Conservation (phyloP, 2,329 filamentous ascomycete genomes). For the Arthrobotrys sinensis region DNA sequence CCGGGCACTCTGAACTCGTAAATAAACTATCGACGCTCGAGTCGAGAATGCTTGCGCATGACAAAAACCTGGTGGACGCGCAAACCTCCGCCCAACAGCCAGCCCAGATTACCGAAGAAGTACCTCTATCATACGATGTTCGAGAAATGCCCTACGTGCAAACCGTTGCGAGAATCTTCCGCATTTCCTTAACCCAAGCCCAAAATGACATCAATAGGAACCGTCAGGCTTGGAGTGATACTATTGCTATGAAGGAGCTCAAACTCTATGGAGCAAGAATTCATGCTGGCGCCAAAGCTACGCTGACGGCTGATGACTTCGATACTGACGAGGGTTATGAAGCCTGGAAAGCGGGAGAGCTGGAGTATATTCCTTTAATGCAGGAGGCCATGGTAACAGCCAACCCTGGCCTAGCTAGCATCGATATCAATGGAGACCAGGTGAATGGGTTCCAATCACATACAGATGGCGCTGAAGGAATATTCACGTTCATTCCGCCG, state of each 20-base stretch:
- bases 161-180: slow-evolving; percentile 88
- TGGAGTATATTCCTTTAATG: slow-evolving; percentile 88
- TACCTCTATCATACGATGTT: slow-evolving; percentile 89
- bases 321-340: slow-evolving; percentile 90
- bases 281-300: slow-evolving; percentile 74
- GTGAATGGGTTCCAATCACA: slow-evolving; percentile 66
- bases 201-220: slow-evolving; percentile 90
- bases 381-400: slow-evolving; percentile 84
- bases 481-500: slow-evolving; percentile 90
- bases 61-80: slow-evolving; percentile 84
- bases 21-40: slow-evolving; percentile 84
- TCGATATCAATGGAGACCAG: slow-evolving; percentile 74
- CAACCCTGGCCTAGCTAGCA: slow-evolving; percentile 70
- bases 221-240: slow-evolving; percentile 87
- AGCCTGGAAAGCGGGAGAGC: slow-evolving; percentile 91
- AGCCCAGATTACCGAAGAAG: slow-evolving; percentile 76
- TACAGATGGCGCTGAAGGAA: slow-evolving; percentile 71
- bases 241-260: slow-evolving; percentile 88
- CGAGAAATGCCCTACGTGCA: slow-evolving; percentile 97
- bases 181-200: slow-evolving; percentile 81
- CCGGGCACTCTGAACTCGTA: slow-evolving; percentile 87
- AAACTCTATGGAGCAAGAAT: slow-evolving; percentile 85
- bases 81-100: slow-evolving; percentile 65
- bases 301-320: slow-evolving; percentile 87
- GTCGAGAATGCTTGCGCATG: slow-evolving; percentile 92